Evolutionary conservation across 495 filamentous ascomycete genomes (phyloP), one percentile per base, ranked within the genome.

Genomic region (Poronia punctata): DNA sequence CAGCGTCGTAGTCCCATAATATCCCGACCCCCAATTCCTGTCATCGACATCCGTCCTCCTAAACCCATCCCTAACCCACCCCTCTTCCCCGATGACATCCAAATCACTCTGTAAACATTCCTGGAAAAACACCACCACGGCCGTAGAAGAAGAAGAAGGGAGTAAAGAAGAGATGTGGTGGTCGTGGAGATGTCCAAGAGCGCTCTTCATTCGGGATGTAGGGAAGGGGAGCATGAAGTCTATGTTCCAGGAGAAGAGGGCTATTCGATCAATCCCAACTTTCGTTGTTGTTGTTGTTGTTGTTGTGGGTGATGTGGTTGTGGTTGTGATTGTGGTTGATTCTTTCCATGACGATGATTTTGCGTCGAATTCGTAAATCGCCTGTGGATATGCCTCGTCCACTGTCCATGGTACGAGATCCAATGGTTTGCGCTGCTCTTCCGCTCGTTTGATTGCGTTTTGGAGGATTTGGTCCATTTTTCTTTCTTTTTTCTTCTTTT

Each of bases 1-100:
- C 9, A 80, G 61, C 19, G 69, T 74, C 6, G 57, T 64, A 5
- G 75, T 79, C 26, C 75, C 74, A 46, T 67, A 72, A n/a, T 26
- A 16, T 3, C 31, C 41, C 8, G 39, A 30, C n/a, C 47, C 52
- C 64, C 62, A 71, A 40, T 57, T 48, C 6, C 32, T 24, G 3
- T 19, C 19, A 17, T 53, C 47, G 26, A 64, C 9, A 24, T 79
- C 76, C 0, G 73, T 76, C 10, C 76, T 50, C 41, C 53, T 37
- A 57, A 74, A 79, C 6, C 27, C 36, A 4, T 59, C 39, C 32
- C 59, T 51, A 5, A 79, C 52, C 71, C 73, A 78, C 0, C 27
- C 26, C 15, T 58, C 46, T 0, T 31, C 28, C 27, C 62, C 41
- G 28, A 78, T 67, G 2, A 62, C 43, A 0, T 29, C 34, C 2